phyloP scores from a whole-genome alignment of 2,329 filamentous ascomycete genomes.

The Plenodomus biglobosus region DNA sequence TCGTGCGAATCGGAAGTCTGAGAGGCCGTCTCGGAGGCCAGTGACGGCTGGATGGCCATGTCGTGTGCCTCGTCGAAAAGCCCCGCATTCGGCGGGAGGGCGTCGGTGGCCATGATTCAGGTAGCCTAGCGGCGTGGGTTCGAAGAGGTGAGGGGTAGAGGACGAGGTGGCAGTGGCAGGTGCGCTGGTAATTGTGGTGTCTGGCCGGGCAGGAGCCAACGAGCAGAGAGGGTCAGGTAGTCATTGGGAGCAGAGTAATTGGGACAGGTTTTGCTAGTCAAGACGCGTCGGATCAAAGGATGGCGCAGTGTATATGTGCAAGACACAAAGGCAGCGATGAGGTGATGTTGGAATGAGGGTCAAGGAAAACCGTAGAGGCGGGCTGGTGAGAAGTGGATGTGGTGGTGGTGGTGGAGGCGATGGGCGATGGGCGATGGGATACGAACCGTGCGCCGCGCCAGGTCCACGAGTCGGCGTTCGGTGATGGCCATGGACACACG shows the following conservation, averaged over 20 bases:
- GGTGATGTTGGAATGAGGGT: too few relatives aligned
- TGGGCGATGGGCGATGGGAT: background rate
- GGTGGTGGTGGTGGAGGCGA: background rate
- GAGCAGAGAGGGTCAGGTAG: conserved; percentile 23
- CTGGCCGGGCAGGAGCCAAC: conserved; percentile 23
- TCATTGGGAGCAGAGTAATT: conserved; percentile 19
- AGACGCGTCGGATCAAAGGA: background rate
- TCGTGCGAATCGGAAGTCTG: conserved; percentile 45
- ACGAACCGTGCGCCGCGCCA: too few relatives aligned
- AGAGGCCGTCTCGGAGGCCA: conserved; percentile 6
- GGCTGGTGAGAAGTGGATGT: background rate
- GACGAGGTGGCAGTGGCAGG: background rate
- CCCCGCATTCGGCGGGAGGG: conserved; percentile 12
- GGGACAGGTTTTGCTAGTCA: background rate
- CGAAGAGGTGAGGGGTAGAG: background rate
- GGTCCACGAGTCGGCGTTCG: background rate
- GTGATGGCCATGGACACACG: background rate
- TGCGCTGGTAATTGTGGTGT: background rate
- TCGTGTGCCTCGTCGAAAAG: conserved; percentile 15
- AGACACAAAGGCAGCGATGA: too few relatives aligned
- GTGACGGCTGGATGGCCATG: conserved; percentile 1
- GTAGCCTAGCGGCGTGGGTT: conserved; percentile 1
- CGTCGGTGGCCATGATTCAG: conserved; percentile 27
- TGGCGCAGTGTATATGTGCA: background rate
- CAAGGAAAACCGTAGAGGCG: background rate